These are phyloP conservation scores for Chaetomiaceae sp. DNA, from an alignment of 2,329 filamentous ascomycete genomes.

Conservation along the genomic window DNA sequence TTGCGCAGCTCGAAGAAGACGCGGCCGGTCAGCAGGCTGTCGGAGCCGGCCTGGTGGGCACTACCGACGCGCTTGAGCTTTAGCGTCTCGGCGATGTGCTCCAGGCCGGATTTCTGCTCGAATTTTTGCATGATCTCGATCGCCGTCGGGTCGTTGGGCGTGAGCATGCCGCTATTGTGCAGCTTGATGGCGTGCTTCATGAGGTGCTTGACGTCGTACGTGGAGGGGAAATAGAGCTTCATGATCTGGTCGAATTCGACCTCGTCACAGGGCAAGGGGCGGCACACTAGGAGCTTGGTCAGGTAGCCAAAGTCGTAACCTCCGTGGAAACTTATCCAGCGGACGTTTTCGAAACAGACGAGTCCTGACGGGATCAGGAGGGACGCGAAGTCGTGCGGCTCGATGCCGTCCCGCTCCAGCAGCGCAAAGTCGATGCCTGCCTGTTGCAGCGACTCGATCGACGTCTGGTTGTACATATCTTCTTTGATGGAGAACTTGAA, in stretches of 20 bases:
- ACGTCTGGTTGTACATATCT: constrained; percentile 97
- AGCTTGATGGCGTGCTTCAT: constrained; percentile 82
- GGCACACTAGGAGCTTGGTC: constrained; percentile 85
- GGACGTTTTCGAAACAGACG: constrained; percentile 79
- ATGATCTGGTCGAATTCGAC: constrained; percentile 83
- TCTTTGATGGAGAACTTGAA: constrained; percentile 92
- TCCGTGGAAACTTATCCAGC: constrained; percentile 97
- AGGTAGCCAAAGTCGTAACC: constrained; percentile 98
- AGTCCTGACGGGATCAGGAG: constrained; percentile 89
- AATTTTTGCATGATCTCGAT: constrained; percentile 76
- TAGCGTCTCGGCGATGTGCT: constrained; percentile 89
- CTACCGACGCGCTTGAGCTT: constrained; percentile 84
- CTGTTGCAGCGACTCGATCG: constrained; percentile 83
- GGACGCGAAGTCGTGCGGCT: constrained; percentile 82
- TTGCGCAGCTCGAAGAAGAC: constrained; percentile 93
- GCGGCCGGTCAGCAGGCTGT: constrained; percentile 86
- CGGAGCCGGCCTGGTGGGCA: constrained; percentile 88
- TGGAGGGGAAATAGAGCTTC: constrained; percentile 85
- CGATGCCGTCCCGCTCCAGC: constrained; percentile 84
- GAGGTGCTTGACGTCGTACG: constrained; percentile 95
- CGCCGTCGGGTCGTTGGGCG: constrained; percentile 59
- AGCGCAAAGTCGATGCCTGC: constrained; percentile 89
- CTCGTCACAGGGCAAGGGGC: constrained; percentile 81
- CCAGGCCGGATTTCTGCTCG: constrained; percentile 84
- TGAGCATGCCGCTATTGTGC: constrained; percentile 59